Conservation (phyloP, 2,329 filamentous ascomycete species). For the Hypoxylon sp. region DNA sequence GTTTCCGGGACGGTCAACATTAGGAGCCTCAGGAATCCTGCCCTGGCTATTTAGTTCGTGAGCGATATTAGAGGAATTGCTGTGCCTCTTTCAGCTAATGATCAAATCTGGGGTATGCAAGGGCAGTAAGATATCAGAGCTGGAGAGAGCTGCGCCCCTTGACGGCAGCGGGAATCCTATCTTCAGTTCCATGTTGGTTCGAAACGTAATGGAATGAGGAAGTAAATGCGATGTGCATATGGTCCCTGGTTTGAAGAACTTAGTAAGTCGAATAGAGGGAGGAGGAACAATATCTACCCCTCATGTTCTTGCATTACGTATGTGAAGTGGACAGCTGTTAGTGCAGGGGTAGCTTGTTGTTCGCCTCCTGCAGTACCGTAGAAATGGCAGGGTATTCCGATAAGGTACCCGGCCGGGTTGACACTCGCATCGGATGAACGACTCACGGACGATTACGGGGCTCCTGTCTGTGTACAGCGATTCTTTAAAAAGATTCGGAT, state of each 20-base stretch:
- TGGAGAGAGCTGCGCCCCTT: background rate
- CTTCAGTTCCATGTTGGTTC: background rate
- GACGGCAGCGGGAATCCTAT: background rate
- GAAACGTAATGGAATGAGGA: background rate
- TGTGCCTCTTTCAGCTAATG: background rate
- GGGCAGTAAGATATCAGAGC: conserved; percentile 3
- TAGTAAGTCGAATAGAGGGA: background rate
- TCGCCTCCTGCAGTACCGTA: conserved; percentile 8
- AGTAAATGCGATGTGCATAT: conserved; percentile 4
- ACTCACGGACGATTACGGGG: conserved; percentile 16
- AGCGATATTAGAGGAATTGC: background rate
- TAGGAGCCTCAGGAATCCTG: background rate
- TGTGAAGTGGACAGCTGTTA: background rate
- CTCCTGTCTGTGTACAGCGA: conserved; percentile 14
- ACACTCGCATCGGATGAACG: conserved; percentile 22
- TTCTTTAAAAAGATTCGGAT: conserved; percentile 19
- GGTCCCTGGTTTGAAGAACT: background rate
- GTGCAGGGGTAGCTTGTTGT: conserved; percentile 15
- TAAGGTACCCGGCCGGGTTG: conserved; percentile 18
- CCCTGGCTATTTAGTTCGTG: background rate
- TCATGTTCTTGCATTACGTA: conserved; percentile 15
- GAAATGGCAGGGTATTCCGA: conserved; percentile 7
- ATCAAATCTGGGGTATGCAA: conserved; percentile 3
- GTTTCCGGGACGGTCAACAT: background rate
- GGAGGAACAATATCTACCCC: conserved; percentile 9